These are phyloP conservation scores for Sporisorium reilianum DNA, from an alignment of 1,284 basidiomycete species.

Conservation along the genomic window DNA sequence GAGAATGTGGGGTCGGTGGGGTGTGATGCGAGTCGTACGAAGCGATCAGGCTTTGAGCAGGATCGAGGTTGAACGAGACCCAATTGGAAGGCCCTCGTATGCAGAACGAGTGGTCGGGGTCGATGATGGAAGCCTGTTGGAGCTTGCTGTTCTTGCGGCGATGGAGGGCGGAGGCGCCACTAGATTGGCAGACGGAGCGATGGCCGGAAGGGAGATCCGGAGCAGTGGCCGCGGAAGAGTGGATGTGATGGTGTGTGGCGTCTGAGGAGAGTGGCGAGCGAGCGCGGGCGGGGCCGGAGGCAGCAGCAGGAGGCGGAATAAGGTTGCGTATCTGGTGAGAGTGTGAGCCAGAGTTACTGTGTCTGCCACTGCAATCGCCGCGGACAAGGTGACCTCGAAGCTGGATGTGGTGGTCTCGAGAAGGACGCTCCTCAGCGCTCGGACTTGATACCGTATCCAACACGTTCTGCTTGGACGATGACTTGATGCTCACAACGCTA, in stretches of 20 bases:
- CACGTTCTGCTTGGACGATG: neutral
- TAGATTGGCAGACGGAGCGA: neutral
- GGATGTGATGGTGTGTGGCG: neutral
- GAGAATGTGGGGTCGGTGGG: neutral
- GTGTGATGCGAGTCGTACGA: neutral
- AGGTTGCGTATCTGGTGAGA: no score
- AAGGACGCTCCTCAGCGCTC: neutral
- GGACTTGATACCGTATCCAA: neutral
- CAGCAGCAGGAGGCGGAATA: no score
- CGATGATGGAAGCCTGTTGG: neutral
- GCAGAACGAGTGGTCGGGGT: neutral
- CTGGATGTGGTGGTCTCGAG: neutral
- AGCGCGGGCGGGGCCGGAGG: no score
- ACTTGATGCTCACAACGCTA: neutral
- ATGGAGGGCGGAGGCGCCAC: neutral
- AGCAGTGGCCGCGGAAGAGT: neutral
- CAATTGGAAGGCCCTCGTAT: conserved; percentile 3
- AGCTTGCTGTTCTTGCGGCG: neutral
- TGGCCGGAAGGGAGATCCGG: neutral
- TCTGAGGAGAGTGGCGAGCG: neutral
- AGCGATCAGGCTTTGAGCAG: neutral
- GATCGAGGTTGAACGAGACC: neutral
- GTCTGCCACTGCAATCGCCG: neutral
- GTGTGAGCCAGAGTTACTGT: neutral
- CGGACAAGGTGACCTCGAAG: neutral